Base-by-base conservation (phyloP, 116 monocot species). In the Zostera marina region DNA sequence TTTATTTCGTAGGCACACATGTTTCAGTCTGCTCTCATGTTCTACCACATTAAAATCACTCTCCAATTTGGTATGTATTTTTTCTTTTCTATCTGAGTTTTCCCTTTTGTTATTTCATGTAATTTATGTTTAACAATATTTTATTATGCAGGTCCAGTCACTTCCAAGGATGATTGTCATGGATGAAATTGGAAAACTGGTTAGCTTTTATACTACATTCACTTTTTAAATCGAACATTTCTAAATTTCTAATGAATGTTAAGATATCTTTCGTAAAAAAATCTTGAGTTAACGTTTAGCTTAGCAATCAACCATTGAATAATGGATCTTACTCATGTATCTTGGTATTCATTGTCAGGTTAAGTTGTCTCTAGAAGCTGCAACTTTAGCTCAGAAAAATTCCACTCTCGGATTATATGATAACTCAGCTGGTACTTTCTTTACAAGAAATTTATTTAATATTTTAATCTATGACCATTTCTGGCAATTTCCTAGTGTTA, bases 111-210 rank as follows among this genome's bases (percentile, higher is more conserved):
- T 7, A 47, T 14, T 61, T 12, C 8, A 41, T 53, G 63, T 16
- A 59, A 42, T 1, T 44, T 8, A 39, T 11, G 53, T 56, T 41
- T 46, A 22, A 32, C 9, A 6, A 26, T 46, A 46, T 61, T 49
- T 11, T 45, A 45, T 15, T 49, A 49, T 46, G 16, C 79, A 94
- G 94, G 88, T 88, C 60, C 77, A 82, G 58, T 94, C 94, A 53
- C 88, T 94, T 70, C 94, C 94, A 47, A 84, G 94, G 73, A 94
- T 88, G 94, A 94, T 94, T 62, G 81, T 94, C 42, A 77, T 77
- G 71, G 85, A 94, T 75, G 94, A 88, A 73, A 94, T 94, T 59
- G 85, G 94, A 60, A 94, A 82, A 66, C 88, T 88, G 94, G 94
- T 88, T 4, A 48, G 59, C 13, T 19, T 58, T 14, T 13, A n/a